Base-by-base conservation (phyloP, 257 asterid species). In the Nemophila menziesii region DNA sequence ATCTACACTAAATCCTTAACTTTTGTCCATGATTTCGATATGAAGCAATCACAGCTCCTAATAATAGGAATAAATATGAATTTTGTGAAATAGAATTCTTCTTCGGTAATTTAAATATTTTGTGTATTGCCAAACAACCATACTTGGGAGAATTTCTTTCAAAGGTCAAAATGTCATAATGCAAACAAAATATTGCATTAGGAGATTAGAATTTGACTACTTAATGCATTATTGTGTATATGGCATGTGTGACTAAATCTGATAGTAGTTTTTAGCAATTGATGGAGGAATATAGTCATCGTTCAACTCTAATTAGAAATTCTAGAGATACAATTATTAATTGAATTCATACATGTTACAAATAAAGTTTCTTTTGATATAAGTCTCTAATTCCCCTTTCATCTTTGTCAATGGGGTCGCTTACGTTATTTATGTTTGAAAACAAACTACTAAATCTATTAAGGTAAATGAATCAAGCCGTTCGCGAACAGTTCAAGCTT, bases 111-210 rank as follows among this genome's bases (percentile, higher is more conserved):
- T 37, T 12, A 1, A 13, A 13, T 13, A 37, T 12, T 15, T 37
- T 1, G 18, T 16, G 17, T 37, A 37, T 11, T 1, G 5, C 42
- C 9, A 13, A 15, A 15, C 5, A 15, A 1, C 42, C 13, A 12
- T 37, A 15, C 18, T 37, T 37, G 42, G 17, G 15, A n/a, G 15
- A 34, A 6, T 34, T 37, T 37, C 15, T 37, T 37, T 18, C 42
- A 13, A 37, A 15, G 18, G 42, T 3, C 42, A 12, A 12, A 37
- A 34, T 12, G 16, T 37, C 42, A 12, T 12, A 15, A 37, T 37
- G 42, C 42, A 37, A 37, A 37, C 42, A 37, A 37, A 18, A 11
- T 18, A 37, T 37, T 37, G 17, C 42, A 37, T 37, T 37, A 37
- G 1, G 15, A 15, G 3, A 6, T 5, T 6, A 3, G 17, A 37